Evolutionary conservation across 805 yeast genomes (phyloP).

Genomic region (Brettanomyces custersianus): DNA sequence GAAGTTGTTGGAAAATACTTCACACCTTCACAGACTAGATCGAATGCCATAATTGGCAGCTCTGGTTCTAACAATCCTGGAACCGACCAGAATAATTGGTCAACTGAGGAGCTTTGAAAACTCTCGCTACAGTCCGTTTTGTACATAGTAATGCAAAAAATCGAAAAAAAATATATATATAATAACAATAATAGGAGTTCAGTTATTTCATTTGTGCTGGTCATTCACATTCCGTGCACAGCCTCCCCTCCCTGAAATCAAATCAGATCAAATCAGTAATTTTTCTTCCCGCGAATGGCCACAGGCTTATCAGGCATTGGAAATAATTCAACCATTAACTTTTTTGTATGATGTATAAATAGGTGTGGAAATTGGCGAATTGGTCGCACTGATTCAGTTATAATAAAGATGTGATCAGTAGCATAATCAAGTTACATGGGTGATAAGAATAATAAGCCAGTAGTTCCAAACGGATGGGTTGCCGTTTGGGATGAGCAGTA

Average conservation of each 20-base stretch:
- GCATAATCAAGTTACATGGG: constrained; percentile 13
- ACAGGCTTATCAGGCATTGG: not conserved
- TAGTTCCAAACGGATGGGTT: constrained; percentile 44
- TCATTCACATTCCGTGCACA: no score
- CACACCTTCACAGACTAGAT: constrained; percentile 12
- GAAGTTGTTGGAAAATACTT: constrained; percentile 64
- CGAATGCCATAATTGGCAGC: constrained; percentile 15
- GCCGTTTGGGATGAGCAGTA: constrained; percentile 67
- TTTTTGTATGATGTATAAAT: no score
- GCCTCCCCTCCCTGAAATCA: no score
- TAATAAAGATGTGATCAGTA: not conserved
- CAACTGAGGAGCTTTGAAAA: not conserved
- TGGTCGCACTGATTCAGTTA: not conserved
- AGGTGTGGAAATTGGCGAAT: not conserved
- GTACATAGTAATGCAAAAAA: no score
- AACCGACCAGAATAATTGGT: not conserved
- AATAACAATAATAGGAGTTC: no score
- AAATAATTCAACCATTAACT: no score
- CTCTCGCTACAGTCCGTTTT: no score
- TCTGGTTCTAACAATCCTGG: not conserved
- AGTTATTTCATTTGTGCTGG: no score
- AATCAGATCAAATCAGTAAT: no score
- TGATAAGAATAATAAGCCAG: constrained; percentile 16
- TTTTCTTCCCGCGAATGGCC: not conserved
- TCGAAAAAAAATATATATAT: no score